A percentile compares a stretch with the other conserved stretches of the same genome.
phyloP scores from a whole-genome alignment of 768 basidiomycete species.

The Leucosporidium yakuticum region DNA sequence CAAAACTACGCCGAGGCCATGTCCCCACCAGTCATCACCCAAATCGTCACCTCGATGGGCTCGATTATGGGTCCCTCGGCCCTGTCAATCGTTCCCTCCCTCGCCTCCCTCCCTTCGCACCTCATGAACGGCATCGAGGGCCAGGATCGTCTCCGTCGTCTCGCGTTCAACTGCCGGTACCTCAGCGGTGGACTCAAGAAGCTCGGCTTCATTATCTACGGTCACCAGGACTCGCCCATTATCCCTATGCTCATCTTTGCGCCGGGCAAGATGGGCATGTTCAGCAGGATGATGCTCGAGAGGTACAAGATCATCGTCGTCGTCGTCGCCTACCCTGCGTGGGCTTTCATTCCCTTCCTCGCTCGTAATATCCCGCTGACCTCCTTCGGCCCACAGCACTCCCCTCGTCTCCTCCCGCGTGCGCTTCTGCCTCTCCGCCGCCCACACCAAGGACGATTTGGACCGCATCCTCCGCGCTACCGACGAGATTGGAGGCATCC shows the following conservation, averaged over 20 bases:
- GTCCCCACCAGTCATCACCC: conserved; percentile 82
- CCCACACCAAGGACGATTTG: conserved; percentile 96
- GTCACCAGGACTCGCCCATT: conserved; percentile 83
- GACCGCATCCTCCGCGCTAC: conserved; percentile 77
- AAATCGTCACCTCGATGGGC: conserved; percentile 85
- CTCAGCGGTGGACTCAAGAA: conserved; percentile 76
- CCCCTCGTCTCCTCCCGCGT: conserved; percentile 80
- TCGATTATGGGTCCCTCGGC: conserved; percentile 78
- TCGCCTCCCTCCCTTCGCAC: conserved; percentile 54
- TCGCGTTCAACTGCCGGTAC: conserved; percentile 94
- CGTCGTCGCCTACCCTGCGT: conserved; percentile 39
- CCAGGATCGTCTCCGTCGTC: conserved; percentile 66
- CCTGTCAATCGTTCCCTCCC: conserved; percentile 35
- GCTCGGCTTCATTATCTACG: conserved; percentile 95
- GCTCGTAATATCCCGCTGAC: not conserved
- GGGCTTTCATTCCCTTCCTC: not conserved
- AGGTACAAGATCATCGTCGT: conserved; percentile 40
- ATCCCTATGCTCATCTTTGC: conserved; percentile 83
- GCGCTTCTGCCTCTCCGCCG: conserved; percentile 86
- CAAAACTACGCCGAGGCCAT: conserved; percentile 84
- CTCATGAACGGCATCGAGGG: conserved; percentile 83
- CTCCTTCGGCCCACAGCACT: conserved; percentile 58
- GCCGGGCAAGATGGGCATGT: conserved; percentile 31
- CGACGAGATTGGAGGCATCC: conserved; percentile 81
- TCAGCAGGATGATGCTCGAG: conserved; percentile 81